Evolutionary conservation across 345 rosid genomes (phyloP).

Genomic region (Camelina neglecta): DNA sequence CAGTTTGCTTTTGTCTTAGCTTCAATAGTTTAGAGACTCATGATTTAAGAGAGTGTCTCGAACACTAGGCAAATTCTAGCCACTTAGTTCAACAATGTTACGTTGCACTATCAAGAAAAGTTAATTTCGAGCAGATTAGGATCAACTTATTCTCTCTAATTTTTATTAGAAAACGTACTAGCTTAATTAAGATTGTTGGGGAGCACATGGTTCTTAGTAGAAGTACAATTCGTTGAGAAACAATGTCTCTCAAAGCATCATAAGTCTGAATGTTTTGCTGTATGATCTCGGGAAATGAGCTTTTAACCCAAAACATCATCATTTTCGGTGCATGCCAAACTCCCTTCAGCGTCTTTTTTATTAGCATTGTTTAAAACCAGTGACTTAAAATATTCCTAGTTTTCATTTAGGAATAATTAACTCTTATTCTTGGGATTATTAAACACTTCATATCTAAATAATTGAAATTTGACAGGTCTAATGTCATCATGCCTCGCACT

Average conservation of each 20-base stretch:
- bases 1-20: background rate
- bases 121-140: background rate
- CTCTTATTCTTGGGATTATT: slow-evolving; percentile 45
- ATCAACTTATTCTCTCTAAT: background rate
- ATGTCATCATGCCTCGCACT: slow-evolving; percentile 56
- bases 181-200: slow-evolving; percentile 35
- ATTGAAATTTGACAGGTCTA: slow-evolving; percentile 55
- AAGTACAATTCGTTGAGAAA: slow-evolving; percentile 41
- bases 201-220: slow-evolving; percentile 42
- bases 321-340: slow-evolving; percentile 47
- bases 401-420: slow-evolving; percentile 34
- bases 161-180: slow-evolving; percentile 10
- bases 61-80: background rate
- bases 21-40: background rate
- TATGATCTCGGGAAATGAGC: slow-evolving; percentile 44
- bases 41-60: background rate
- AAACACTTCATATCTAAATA: slow-evolving; percentile 48
- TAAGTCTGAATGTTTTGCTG: slow-evolving; percentile 42
- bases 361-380: slow-evolving; percentile 7
- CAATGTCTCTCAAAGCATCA: slow-evolving; percentile 38
- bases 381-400: slow-evolving; percentile 33
- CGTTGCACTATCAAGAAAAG: slow-evolving; percentile 13
- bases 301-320: slow-evolving; percentile 42
- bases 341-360: slow-evolving; percentile 24
- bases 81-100: slow-evolving; percentile 6